Evolutionary conservation across 1,139 yeast genomes (phyloP), one percentile per base, ranked within the genome.

Genomic region (Candida sp.): DNA sequence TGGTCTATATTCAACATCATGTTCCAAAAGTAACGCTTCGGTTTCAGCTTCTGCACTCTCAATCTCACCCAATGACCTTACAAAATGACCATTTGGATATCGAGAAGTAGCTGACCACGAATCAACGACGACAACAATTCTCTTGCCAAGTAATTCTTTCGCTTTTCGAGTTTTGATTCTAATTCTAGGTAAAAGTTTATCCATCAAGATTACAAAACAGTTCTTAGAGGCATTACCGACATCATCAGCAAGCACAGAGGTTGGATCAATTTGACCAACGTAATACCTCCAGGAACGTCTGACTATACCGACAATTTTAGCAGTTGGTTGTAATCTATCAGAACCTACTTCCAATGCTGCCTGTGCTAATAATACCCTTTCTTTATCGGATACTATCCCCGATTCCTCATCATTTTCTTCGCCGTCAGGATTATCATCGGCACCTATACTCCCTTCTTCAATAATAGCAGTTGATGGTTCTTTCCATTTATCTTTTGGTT

Each of bases 31-130:
- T 43, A 95, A 72, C 1, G 99, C 97, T 61, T 95, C 99, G 4
- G 97, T 93, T 66, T 95, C 99, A 1, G 99, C 99, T 55, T 86
- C 90, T 38, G 88, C 87, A 49, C 91, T 83, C 65, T 95, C 99
- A 44, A 91, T 81, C 22, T 81, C 93, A 51, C 99, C 99, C 32
- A 95, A 73, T 35, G 85, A 77, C 55, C 97, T 79, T 3, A 93
- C 93, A 58, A 90, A 93, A 65, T 95, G 99, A 4, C 99, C 99
- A 55, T 87, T 87, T 1, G 99, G 99, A 53, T 82, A 83, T 50
- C 88, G 84, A 9, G 96, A 87, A 47, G 81, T 76, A 1, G 82
- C 70, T 2, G 95, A 87, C 99, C 99, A 95, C 9, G 90, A 78
- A 59, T 95, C 99, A 40, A 95, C 84, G 0, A 95, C 89, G 22